A percentile compares a stretch with the other conserved stretches of the same genome.
These are phyloP conservation scores for Harrya chromipes DNA, from an alignment of 768 basidiomycete genomes.

Conservation along the genomic window DNA sequence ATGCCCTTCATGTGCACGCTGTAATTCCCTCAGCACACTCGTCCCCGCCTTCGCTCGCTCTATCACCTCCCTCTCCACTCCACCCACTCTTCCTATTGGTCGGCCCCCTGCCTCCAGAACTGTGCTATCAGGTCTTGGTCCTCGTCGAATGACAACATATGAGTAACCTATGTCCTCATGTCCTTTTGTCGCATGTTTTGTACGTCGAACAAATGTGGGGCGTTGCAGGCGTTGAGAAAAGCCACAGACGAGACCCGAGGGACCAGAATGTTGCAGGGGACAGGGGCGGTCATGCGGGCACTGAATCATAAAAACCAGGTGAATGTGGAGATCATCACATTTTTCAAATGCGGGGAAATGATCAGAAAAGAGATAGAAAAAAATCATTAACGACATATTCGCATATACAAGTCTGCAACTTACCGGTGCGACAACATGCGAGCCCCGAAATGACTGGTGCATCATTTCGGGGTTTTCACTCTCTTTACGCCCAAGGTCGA, in stretches of 20 bases:
- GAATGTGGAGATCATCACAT: conserved; percentile 4
- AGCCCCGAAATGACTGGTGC: conserved; percentile 45
- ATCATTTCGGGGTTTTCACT: conserved; percentile 42
- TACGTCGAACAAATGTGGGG: conserved; percentile 79
- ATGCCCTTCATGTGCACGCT: conserved; percentile 17
- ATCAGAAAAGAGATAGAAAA: neutral
- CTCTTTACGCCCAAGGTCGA: conserved; percentile 61
- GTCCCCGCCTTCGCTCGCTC: conserved; percentile 23
- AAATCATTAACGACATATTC: neutral
- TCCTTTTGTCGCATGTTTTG: conserved; percentile 81
- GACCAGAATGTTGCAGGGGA: conserved; percentile 64
- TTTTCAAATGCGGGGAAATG: conserved; percentile 20
- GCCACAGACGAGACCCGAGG: conserved; percentile 60
- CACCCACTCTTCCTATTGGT: conserved; percentile 27
- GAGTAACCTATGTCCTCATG: conserved; percentile 89
- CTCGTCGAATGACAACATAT: conserved; percentile 85
- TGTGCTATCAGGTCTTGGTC: conserved; percentile 52
- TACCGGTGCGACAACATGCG: conserved; percentile 88
- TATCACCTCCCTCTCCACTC: conserved; percentile 29
- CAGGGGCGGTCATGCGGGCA: conserved; percentile 91
- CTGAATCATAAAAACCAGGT: conserved; percentile 35
- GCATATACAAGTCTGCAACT: conserved; percentile 26
- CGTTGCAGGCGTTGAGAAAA: conserved; percentile 88
- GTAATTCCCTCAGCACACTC: conserved; percentile 24
- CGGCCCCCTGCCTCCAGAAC: conserved; percentile 4